phyloP scores from a whole-genome alignment of 2,329 filamentous ascomycete genomes.

The Exophiala sp. region DNA sequence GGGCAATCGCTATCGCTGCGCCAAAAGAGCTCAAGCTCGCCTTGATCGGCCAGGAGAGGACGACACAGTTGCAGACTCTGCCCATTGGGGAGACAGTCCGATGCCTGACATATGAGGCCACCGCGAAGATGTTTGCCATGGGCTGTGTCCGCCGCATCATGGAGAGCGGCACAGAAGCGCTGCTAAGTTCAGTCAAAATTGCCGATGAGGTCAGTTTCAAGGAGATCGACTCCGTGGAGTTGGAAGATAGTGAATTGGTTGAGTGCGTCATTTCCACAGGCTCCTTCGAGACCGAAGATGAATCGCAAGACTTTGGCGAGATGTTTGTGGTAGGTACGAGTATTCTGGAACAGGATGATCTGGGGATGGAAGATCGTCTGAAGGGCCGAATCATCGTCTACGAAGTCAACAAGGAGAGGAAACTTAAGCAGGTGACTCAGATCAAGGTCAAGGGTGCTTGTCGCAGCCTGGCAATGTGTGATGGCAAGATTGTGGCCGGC shows the following conservation, averaged over 20 bases:
- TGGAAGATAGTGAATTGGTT: constrained; percentile 70
- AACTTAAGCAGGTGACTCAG: constrained; percentile 68
- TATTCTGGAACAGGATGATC: constrained; percentile 60
- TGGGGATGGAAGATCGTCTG: constrained; percentile 50
- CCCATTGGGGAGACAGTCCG: constrained; percentile 78
- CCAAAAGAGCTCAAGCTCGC: constrained; percentile 73
- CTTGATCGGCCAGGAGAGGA: constrained; percentile 74
- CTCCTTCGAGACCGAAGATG: constrained; percentile 49
- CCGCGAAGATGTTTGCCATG: constrained; percentile 76
- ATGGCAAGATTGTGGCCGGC: constrained; percentile 75
- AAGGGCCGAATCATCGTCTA: constrained; percentile 76
- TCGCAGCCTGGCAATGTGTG: constrained; percentile 70
- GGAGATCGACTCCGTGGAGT: constrained; percentile 65
- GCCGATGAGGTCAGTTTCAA: constrained; percentile 89
- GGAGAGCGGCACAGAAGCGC: constrained; percentile 65
- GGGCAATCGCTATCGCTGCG: constrained; percentile 77
- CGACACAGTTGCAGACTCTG: constrained; percentile 82
- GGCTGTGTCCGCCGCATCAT: constrained; percentile 78
- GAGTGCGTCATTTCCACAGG: constrained; percentile 79
- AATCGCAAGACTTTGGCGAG: constrained; percentile 54
- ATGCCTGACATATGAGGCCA: constrained; percentile 77
- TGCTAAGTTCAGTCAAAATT: constrained; percentile 78
- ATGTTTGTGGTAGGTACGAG: constrained; percentile 90
- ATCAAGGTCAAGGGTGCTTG: constrained; percentile 74
- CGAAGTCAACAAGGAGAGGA: constrained; percentile 68